Conservation (phyloP, 2,329 filamentous ascomycete genomes). For the Chrysoporthe puriensis region DNA sequence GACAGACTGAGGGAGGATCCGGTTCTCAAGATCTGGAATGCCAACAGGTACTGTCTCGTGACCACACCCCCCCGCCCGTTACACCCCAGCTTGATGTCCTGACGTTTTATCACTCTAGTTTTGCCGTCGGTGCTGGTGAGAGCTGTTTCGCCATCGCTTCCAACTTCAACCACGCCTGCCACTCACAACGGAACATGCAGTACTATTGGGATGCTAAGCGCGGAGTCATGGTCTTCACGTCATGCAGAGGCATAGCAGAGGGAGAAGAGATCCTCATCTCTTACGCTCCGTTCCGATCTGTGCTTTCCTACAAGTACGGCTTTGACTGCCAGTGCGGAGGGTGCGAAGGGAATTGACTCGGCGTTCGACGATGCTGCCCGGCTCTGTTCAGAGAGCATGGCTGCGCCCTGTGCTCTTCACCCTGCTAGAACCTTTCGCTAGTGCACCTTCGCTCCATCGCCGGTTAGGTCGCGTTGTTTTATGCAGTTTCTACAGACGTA, state of each 20-base stretch:
- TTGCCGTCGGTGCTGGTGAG: slow-evolving; percentile 31
- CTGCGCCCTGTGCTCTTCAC: no score
- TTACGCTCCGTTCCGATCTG: slow-evolving; percentile 46
- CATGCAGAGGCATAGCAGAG: slow-evolving; percentile 40
- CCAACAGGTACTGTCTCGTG: slow-evolving; percentile 46
- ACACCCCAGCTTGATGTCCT: no score
- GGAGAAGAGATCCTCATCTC: slow-evolving; percentile 57
- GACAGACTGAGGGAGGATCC: slow-evolving; percentile 32
- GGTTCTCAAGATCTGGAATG: slow-evolving; percentile 46
- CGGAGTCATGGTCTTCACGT: slow-evolving; percentile 46
- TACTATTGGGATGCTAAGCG: slow-evolving; percentile 45
- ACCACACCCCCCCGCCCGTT: no score
- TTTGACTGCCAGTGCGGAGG: slow-evolving; percentile 56
- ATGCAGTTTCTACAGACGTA: no score
- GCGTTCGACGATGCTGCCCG: no score
- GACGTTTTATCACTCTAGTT: slow-evolving; percentile 28
- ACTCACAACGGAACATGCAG: slow-evolving; percentile 44
- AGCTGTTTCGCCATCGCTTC: slow-evolving; percentile 56
- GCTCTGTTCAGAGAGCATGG: no score
- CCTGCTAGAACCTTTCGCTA: no score
- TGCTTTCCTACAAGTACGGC: slow-evolving; percentile 51
- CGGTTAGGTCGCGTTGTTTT: no score
- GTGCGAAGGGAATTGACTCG: slow-evolving; percentile 37
- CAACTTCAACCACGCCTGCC: slow-evolving; percentile 63
- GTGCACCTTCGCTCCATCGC: no score